Base-by-base conservation (phyloP, 805 yeast species). In the Lachancea sp. region DNA sequence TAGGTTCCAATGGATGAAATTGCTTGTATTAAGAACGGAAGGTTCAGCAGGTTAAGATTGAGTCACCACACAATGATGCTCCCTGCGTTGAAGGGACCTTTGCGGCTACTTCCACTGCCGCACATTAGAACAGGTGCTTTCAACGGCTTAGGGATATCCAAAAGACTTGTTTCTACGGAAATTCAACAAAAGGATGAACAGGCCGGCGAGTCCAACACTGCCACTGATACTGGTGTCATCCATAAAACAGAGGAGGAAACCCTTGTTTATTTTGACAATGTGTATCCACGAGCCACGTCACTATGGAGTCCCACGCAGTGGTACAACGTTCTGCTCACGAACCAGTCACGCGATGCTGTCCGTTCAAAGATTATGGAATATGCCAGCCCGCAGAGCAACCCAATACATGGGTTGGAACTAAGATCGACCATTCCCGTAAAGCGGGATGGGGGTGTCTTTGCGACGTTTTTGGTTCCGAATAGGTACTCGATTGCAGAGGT, bases 401-500 rank as follows among this genome's bases (percentile, higher is more conserved):
- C 70, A 2, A 61, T 69, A n/a, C 59, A 60, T 30, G 69, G 65
- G 2, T 43, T 79, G 18, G 62, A 70, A 21, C 66, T 86, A 36
- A 68, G 74, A 5, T 78, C 79, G 2, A 70, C 86, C 22, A 75
- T 80, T 23, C 83, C 92, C 0, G 73, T 89, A 41, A 70, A 68
- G 42, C 70, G 95, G 45, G 98, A 92, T 55, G 96, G 97, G 38
- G 97, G 97, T 33, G 96, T 87, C 2, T 89, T 90, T 70, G 92
- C 86, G 26, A 82, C 81, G 48, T 82, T 82, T 51, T 61, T 67
- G 22, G 75, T 84, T 21, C 85, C 89, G 0, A 69, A 67, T 5
- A 70, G 63, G 2, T 60, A 60, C 40, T 63, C 72, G 4, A 63
- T 72, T 4, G 70, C 74, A 29, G 79, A 75, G 17, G 70, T 82